Base-by-base conservation (phyloP, 2,329 filamentous ascomycete species). In the Colletotrichum zoysiae region DNA sequence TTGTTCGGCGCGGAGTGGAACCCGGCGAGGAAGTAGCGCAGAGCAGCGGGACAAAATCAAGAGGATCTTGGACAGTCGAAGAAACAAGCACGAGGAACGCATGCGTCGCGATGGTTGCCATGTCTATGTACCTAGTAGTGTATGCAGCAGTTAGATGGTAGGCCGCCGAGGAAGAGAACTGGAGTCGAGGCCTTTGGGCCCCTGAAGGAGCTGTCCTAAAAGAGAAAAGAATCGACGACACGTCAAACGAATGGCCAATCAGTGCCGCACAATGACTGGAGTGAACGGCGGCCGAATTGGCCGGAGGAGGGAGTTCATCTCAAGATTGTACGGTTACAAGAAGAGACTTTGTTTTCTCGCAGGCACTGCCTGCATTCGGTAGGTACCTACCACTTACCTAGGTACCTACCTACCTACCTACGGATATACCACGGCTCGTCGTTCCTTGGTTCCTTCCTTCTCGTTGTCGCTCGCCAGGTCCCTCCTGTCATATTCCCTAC, bases 191-290 rank as follows among this genome's bases (percentile, higher is more conserved):
- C n/a, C 26, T 26, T 38, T 56, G 61, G n/a, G 38, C 48, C 57
- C 64, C 68, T 67, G 57, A 62, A 53, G 57, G 56, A 60, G 9
- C 20, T 20, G 55, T 42, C 57, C 64, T 30, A 38, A 67, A 67
- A 23, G 48, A 60, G 67, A 60, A 70, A 65, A 30, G 63, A 67
- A 51, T 61, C 14, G 40, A 53, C 38, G 38, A 50, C 33, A 53
- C n/a, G 58, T 55, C 5, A 53, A 58, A 64, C 57, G 62, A 48
- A 16, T 12, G 23, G 18, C 60, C 66, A 68, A 65, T 68, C 66
- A 68, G 48, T 18, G 40, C 26, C 4, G 38, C 57, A 44, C 20
- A 26, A 23, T 50, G 58, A 51, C 38, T 30, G 46, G 42, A 26
- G 58, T 44, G 50, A 42, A 33, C 42, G 55, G 30, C 30, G 18